phyloP scores from a whole-genome alignment of 2,329 filamentous ascomycete species.

The Dactylonectria macrodidyma region DNA sequence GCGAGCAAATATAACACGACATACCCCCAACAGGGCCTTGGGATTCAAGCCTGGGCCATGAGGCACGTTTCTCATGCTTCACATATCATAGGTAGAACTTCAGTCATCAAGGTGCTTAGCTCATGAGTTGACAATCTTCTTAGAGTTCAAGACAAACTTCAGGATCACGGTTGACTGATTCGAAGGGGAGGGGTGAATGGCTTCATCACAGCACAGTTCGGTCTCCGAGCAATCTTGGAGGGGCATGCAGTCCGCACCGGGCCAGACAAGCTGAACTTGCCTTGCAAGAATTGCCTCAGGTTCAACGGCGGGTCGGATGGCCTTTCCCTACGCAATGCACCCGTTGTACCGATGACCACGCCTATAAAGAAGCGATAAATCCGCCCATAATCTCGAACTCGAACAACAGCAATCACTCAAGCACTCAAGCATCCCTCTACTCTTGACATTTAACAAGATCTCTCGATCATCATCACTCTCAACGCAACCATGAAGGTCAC shows the following conservation, averaged over 20 bases:
- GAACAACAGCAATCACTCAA: not conserved
- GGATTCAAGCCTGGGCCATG: not conserved
- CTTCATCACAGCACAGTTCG: not conserved
- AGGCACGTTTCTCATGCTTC: not conserved
- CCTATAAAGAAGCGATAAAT: not conserved
- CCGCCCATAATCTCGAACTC: not conserved
- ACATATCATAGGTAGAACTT: not conserved
- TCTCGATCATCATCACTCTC: not conserved
- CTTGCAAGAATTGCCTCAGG: not conserved
- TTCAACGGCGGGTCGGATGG: not conserved
- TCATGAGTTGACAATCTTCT: not conserved
- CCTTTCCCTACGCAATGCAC: not conserved
- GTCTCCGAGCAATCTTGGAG: not conserved
- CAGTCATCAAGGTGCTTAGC: not conserved
- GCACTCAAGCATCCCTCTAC: not conserved
- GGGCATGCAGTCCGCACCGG: too few relatives aligned
- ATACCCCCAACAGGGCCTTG: not conserved
- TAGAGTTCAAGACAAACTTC: slow-evolving; percentile 1
- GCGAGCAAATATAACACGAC: not conserved
- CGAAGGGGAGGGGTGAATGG: not conserved
- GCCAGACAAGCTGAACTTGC: not conserved
- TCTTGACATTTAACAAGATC: not conserved
- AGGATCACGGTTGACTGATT: not conserved
- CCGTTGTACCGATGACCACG: not conserved
- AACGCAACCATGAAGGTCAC: slow-evolving; percentile 8